Base-by-base conservation (phyloP, 305 asterid genomes). In the Fraxinus angustifolia region DNA sequence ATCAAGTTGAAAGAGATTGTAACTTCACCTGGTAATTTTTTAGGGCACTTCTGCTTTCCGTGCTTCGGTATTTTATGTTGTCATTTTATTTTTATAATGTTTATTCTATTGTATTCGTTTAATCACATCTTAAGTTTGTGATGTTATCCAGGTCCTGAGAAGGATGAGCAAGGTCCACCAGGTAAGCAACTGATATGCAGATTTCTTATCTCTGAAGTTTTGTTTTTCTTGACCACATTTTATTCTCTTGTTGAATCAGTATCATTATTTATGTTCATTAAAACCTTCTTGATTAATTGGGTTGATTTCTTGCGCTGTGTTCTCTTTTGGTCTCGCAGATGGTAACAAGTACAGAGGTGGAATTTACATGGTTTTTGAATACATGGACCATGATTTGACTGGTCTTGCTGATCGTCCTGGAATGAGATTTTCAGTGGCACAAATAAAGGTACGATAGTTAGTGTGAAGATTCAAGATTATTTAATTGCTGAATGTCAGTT, bases 1-100 rank as follows among this genome's bases (percentile, higher is more conserved):
- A 91, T 95, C 80, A 87, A 95, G 88, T 87, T 95, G 82, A 95
- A 95, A 86, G 98, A 95, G 91, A 95, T 95, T n/a, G 98, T 95
- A 60, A 95, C 98, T 45, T 93, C 98, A 75, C 91, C 98, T 31
- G 98, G 98, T 93, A 80, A 79, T 84, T 34, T 75, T 3, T 31
- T 17, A 23, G 34, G 67, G 17, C 38, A 17, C 36, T 30, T 56
- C 21, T 53, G 75, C 36, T 60, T 38, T 73, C 42, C 0, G 2
- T 72, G 42, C 60, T 72, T 35, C 40, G 7, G 68, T 48, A 40
- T 17, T 76, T 76, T 50, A 50, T 28, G 3, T n/a, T 23, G 14
- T 56, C 34, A 60, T 35, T 79, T 30, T 10, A 26, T 58, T 75
- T 19, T 78, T 56, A 81, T 2, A 73, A 34, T 38, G 19, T 48